Evolutionary conservation across 306 rosid genomes (phyloP).

Genomic region (Vigna angularis): DNA sequence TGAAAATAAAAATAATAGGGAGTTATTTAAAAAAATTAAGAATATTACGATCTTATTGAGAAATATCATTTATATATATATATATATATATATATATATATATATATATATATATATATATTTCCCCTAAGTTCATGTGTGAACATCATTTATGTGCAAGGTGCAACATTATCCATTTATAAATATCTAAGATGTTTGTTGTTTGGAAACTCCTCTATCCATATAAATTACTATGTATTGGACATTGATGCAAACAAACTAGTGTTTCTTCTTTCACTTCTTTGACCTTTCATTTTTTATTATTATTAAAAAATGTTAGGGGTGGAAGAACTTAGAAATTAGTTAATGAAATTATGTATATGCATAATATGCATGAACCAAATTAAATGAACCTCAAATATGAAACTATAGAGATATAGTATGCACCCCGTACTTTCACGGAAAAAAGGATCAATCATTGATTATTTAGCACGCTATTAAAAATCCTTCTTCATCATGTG

Average conservation of each 20-base stretch:
- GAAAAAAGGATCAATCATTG: constrained; percentile 6
- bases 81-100: too few species aligned
- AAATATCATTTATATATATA: too few species aligned
- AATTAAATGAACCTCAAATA: not conserved
- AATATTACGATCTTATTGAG: too few species aligned
- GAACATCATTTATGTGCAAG: constrained; percentile 18
- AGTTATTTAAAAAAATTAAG: not conserved
- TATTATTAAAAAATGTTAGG: constrained; percentile 10
- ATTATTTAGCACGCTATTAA: constrained; percentile 8
- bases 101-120: not conserved
- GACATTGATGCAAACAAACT: not conserved
- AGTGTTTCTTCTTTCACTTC: not conserved
- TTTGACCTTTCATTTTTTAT: constrained; percentile 19
- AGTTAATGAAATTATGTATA: not conserved
- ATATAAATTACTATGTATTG: not conserved
- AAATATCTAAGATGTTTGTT: constrained; percentile 38
- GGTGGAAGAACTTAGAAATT: not conserved
- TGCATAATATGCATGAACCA: not conserved
- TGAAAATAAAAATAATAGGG: not conserved
- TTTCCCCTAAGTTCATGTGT: not conserved
- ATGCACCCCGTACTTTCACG: not conserved
- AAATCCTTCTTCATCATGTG: constrained; percentile 7
- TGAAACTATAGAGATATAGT: not conserved
- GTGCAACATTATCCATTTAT: constrained; percentile 7
- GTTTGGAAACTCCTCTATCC: constrained; percentile 27